Conservation (phyloP, 2,329 filamentous ascomycete genomes). For the Alternaria rosae region DNA sequence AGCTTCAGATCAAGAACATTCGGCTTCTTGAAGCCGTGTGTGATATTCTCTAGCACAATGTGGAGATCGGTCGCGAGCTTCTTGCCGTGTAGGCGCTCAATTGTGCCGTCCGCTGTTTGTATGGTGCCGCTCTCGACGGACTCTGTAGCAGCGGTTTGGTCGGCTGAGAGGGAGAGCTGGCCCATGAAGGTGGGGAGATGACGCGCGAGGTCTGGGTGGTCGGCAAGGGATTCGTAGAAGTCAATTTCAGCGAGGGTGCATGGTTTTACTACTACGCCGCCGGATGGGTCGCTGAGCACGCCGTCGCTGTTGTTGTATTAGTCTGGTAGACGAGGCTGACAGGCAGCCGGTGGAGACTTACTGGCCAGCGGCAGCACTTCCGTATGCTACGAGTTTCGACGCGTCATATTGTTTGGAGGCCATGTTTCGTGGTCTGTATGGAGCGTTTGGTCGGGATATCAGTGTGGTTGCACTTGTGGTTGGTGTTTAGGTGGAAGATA, state of each 20-base stretch:
- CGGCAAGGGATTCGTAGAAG: constrained; percentile 81
- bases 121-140: constrained; percentile 38
- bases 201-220: constrained; percentile 75
- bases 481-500: constrained; percentile 7
- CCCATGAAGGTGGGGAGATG: constrained; percentile 89
- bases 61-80: constrained; percentile 79
- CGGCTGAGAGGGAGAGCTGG: constrained; percentile 66
- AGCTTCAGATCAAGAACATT: constrained; percentile 96
- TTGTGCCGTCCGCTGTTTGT: constrained; percentile 31
- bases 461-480: background rate
- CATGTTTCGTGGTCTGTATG: constrained; percentile 34
- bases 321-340: constrained; percentile 4
- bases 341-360: constrained; percentile 58
- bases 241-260: constrained; percentile 84
- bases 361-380: constrained; percentile 84
- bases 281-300: constrained; percentile 82
- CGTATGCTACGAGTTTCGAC: constrained; percentile 71
- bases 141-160: constrained; percentile 21
- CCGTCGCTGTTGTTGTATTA: constrained; percentile 71
- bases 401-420: constrained; percentile 61
- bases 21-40: constrained; percentile 79
- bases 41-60: constrained; percentile 85
- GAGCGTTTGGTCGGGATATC: constrained; percentile 7
- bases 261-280: constrained; percentile 91
- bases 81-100: constrained; percentile 59